phyloP scores from a whole-genome alignment of 768 basidiomycete species.

The Trametes cubensis region DNA sequence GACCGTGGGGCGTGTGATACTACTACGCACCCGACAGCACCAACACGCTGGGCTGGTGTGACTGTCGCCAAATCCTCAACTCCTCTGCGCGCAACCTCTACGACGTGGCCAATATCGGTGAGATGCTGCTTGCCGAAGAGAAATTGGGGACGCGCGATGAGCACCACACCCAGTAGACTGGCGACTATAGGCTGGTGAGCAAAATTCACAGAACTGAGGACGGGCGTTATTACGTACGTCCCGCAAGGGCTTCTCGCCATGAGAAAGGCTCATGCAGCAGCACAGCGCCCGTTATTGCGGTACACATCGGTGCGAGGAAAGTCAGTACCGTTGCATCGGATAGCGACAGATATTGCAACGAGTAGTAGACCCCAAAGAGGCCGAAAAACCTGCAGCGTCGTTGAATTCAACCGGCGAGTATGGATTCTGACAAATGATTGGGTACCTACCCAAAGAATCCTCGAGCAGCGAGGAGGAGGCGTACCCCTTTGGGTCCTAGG shows the following conservation, averaged over 20 bases:
- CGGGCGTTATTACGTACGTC: constrained; percentile 37
- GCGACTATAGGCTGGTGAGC: constrained; percentile 42
- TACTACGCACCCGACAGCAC: constrained; percentile 57
- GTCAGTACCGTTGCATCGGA: constrained; percentile 79
- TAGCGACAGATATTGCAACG: constrained; percentile 73
- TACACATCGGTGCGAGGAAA: constrained; percentile 71
- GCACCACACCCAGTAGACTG: constrained; percentile 74
- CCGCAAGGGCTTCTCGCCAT: constrained; percentile 57
- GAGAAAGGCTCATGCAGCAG: constrained; percentile 64
- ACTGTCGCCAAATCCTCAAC: constrained; percentile 13
- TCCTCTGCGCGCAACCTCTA: constrained; percentile 15
- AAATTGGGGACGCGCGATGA: constrained; percentile 78
- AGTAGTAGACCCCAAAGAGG: constrained; percentile 69
- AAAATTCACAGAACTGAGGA: not conserved
- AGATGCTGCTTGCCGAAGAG: constrained; percentile 56
- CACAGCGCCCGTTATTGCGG: constrained; percentile 61
- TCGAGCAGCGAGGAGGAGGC: constrained; percentile 55
- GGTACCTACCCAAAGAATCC: constrained; percentile 62
- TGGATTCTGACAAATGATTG: constrained; percentile 2
- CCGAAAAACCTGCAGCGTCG: constrained; percentile 62
- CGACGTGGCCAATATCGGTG: not conserved
- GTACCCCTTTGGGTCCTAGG: constrained; percentile 70
- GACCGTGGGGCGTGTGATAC: too few relatives aligned
- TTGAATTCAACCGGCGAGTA: not conserved
- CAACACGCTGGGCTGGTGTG: constrained; percentile 46